A percentile compares a stretch with the other conserved stretches of the same genome.
Conservation (phyloP, 2,329 filamentous ascomycete genomes). For the Ophiocordyceps camponoti-floridani region DNA sequence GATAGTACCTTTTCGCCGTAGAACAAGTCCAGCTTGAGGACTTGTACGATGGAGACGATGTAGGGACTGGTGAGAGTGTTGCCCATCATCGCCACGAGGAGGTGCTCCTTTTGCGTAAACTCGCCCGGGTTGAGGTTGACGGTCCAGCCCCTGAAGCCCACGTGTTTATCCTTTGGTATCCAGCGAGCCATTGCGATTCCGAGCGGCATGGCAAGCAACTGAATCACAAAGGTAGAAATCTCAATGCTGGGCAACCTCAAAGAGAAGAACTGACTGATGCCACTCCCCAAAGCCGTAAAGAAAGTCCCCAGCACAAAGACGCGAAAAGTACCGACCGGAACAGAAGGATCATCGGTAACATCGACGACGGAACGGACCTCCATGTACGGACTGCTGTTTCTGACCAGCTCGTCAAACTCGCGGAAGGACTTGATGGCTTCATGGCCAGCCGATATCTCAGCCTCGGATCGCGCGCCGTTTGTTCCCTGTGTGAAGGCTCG, state of each 20-base stretch:
- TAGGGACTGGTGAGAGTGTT: slow-evolving; percentile 25
- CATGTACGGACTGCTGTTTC: slow-evolving; percentile 18
- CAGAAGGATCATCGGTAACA: slow-evolving; percentile 19
- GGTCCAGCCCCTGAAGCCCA: slow-evolving; percentile 1
- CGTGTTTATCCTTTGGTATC: slow-evolving; percentile 3
- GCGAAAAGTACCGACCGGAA: slow-evolving; percentile 22
- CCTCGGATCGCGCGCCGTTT: neutral
- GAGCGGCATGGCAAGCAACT: slow-evolving; percentile 20
- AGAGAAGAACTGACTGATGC: slow-evolving; percentile 18
- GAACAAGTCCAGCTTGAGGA: slow-evolving; percentile 23
- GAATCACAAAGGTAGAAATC: slow-evolving; percentile 20
- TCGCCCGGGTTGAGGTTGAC: slow-evolving; percentile 26
- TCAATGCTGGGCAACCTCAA: slow-evolving; percentile 21
- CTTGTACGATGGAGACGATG: slow-evolving; percentile 25
- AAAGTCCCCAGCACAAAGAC: slow-evolving; percentile 19
- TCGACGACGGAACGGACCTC: slow-evolving; percentile 27
- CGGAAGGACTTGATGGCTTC: slow-evolving; percentile 7
- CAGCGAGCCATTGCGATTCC: slow-evolving; percentile 15
- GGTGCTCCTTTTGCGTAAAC: slow-evolving; percentile 36
- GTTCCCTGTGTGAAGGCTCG: slow-evolving; percentile 13
- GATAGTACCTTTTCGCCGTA: slow-evolving; percentile 20
- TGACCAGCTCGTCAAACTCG: slow-evolving; percentile 9
- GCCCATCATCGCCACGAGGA: slow-evolving; percentile 36
- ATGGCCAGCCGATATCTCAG: slow-evolving; percentile 5
- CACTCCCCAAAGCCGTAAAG: slow-evolving; percentile 11